Evolutionary conservation across 176 grass and related monocot species (phyloP), one percentile per base, ranked within the genome.

Genomic region (Leersia perrieri): DNA sequence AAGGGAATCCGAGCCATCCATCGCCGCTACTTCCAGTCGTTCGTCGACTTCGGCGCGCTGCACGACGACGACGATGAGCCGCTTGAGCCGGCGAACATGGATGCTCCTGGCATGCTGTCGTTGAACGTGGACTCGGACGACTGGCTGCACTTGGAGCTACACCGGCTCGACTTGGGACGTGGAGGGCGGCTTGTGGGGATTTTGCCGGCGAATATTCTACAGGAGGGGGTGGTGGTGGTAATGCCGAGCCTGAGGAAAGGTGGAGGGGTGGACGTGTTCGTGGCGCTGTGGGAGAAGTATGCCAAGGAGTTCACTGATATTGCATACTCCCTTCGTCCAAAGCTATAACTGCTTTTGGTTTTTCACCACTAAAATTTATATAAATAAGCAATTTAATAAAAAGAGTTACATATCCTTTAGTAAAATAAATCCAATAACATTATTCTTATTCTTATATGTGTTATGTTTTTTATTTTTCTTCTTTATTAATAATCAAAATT

Each of bases 181-280:
- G 88, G 83, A 47, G 82, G 82, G 1, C 75, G 66, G n/a, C 51
- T 90, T 0, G 63, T 11, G 9, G 80, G 74, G 3, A 67, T 91
- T 64, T 9, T 86, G 78, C 88, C 92, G 63, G 80, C 66, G 23
- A 70, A 39, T n/a, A 41, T 88, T 0, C 82, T 88, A 14, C 22
- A 83, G 9, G 92, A 94, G 3, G 92, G 86, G 42, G 65, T 84
- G 23, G 44, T 90, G 51, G 80, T 88, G 67, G 66, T 94, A 12
- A 72, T 87, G 18, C 88, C 88, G 4, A 80, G 68, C 49, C 26
- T 75, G 73, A 35, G 65, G 3, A 80, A 90, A 33, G 73, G 53
- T 86, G 2, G 91, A 90, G n/a, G n/a, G n/a, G n/a, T n/a, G n/a
- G n/a, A n/a, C n/a, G 88, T 76, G 69, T 83, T 90, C 58, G 85